Evolutionary conservation across 2,329 filamentous ascomycete species (phyloP).

Genomic region (Aspergillus fumigatiaffinis): DNA sequence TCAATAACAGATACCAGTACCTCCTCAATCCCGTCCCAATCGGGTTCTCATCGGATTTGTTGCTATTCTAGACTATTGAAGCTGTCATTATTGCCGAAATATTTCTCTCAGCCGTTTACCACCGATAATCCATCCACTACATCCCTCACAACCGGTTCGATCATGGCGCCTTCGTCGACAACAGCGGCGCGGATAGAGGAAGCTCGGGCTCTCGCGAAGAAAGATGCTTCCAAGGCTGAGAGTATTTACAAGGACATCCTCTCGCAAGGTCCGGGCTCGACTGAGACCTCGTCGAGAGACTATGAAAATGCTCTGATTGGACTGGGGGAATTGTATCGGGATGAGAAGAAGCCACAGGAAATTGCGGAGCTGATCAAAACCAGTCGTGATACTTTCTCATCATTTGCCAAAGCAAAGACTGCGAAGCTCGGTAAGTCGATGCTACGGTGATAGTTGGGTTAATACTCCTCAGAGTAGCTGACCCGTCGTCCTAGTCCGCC

Average conservation of each 20-base stretch:
- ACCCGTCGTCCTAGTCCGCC: slow-evolving; percentile 63
- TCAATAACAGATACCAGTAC: slow-evolving; percentile 14
- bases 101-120: slow-evolving; percentile 1
- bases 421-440: slow-evolving; percentile 79
- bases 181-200: slow-evolving; percentile 71
- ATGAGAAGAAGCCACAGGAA: slow-evolving; percentile 73
- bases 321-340: slow-evolving; percentile 87
- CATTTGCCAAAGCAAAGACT: slow-evolving; percentile 98
- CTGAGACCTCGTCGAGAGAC: slow-evolving; percentile 80
- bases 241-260: slow-evolving; percentile 85
- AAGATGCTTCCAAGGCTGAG: slow-evolving; percentile 79
- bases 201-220: slow-evolving; percentile 78
- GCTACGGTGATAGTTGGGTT: background rate
- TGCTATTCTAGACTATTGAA: background rate
- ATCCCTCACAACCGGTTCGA: slow-evolving; percentile 14
- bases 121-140: background rate
- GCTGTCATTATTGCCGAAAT: background rate
- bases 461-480: background rate
- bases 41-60: background rate
- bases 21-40: slow-evolving; percentile 11
- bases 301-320: slow-evolving; percentile 87
- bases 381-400: slow-evolving; percentile 85
- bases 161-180: slow-evolving; percentile 49
- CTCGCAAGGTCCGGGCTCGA: slow-evolving; percentile 76
- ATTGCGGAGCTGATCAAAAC: slow-evolving; percentile 86